Evolutionary conservation across 345 rosid species (phyloP), one percentile per base, ranked within the genome.

Genomic region (Citrus maxima): DNA sequence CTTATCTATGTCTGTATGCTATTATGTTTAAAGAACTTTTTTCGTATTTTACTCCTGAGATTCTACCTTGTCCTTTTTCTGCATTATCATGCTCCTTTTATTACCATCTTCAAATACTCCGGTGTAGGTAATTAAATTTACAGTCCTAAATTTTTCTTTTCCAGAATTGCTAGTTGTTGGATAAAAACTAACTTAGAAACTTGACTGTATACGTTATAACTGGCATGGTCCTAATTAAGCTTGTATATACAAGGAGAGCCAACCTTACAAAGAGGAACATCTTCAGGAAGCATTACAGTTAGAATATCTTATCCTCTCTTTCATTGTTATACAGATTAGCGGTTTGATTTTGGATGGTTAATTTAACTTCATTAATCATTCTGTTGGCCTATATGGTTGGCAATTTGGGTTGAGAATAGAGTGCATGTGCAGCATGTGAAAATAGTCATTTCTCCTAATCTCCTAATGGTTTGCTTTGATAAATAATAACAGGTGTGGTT

Each of bases 401-500:
- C 49, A 42, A 9, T 10, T 42, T 42, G 16, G 49, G 49, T 10
- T 42, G 49, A 10, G 49, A 42, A 10, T 42, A 42, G 49, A 42
- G 16, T 42, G 49, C 14, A 42, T 42, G 14, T 3, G 56, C 28
- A 16, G 62, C 30, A 19, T 18, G 5, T 54, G 30, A 6, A 10
- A 32, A 18, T 49, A 18, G 25, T 58, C 3, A 42, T 27, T 5
- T 59, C 51, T 54, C 27, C 25, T 34, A 58, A 38, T 8, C 42
- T 38, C 10, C 42, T 10, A 10, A 10, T 21, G 25, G 40, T 76
- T 22, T 35, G 51, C 18, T 70, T 76, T 69, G 5, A 58, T 83
- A 49, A 46, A 62, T 79, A 42, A 56, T 54, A 37, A 80, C 80
- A 95, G 98, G 95, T 84, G 62, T 95, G 98, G 97, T 84, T 93